Evolutionary conservation across 1,139 yeast genomes (phyloP), one percentile per base, ranked within the genome.

Genomic region (Sugiyamaella paludigena): DNA sequence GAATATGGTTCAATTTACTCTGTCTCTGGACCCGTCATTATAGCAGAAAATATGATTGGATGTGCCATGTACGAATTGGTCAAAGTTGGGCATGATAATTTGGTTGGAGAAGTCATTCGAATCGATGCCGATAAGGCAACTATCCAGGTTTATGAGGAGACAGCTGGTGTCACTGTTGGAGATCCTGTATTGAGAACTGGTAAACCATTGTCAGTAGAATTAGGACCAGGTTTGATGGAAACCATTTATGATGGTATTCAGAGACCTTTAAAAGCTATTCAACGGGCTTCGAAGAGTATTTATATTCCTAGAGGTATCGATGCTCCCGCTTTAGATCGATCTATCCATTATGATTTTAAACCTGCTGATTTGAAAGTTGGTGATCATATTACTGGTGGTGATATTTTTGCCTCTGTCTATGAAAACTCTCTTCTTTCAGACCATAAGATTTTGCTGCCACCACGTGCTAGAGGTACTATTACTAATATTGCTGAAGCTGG

Each of bases 141-240:
- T 46, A 88, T 92, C 62, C 99, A 92, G 78, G 98, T 92, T 52
- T 92, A 92, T 71, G 99, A 92, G 76, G 98, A 92, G 74, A 92
- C 98, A 47, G 96, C 98, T 1, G 99, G 99, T 74, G 95, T 92
- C 53, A 91, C 97, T 37, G 98, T 92, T 37, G 99, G 99, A 63
- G 98, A 92, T 68, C 99, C 99, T 1, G 98, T 92, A 48, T 75
- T 87, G 64, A 83, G 98, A 75, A 92, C 98, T 9, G 98, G 98
- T 58, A 88, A 92, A 71, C 99, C 99, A 13, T 78, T 92, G 63
- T 88, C 97, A 45, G 99, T 92, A 46, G 99, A 92, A 74, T 78
- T 92, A 68, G 99, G 99, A 64, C 99, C 99, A 28, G 99, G 99
- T 70, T 80, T 92, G 64, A 88, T 92, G 95, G 98, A 92, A 74